Evolutionary conservation across 2,329 filamentous ascomycete species (phyloP).

Genomic region (Ophiostoma ulmi): DNA sequence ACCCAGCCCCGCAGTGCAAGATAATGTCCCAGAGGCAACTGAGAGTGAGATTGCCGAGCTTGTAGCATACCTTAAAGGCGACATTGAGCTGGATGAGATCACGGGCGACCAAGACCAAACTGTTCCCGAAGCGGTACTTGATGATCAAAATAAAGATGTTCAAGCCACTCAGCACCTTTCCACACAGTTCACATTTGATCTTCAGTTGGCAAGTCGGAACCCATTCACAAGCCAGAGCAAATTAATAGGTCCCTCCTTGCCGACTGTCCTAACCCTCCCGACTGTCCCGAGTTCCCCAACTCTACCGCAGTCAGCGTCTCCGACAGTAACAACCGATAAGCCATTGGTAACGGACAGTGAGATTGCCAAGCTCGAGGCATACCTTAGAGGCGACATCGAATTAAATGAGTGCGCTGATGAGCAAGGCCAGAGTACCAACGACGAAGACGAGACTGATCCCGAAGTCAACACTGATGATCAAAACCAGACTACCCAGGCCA

Average conservation of each 20-base stretch:
- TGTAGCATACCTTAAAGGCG: no score
- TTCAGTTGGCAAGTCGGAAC: background rate
- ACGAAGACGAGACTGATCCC: background rate
- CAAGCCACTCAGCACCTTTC: background rate
- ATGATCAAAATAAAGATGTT: background rate
- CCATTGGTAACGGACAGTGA: background rate
- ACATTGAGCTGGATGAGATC: background rate
- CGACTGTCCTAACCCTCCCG: background rate
- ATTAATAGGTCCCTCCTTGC: background rate
- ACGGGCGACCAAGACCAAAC: background rate
- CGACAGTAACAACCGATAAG: background rate
- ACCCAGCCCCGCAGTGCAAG: no score
- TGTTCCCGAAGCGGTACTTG: background rate
- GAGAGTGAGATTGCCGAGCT: no score
- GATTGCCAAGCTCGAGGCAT: background rate
- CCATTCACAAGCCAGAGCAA: background rate
- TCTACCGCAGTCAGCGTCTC: background rate
- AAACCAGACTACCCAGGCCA: background rate
- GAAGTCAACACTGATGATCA: background rate
- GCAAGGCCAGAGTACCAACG: background rate
- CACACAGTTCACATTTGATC: background rate
- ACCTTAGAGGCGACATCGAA: background rate
- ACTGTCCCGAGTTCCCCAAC: background rate
- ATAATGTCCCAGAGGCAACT: no score
- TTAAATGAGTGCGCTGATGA: background rate